Conservation (phyloP, 768 basidiomycete genomes). For the Boletus edulis region DNA sequence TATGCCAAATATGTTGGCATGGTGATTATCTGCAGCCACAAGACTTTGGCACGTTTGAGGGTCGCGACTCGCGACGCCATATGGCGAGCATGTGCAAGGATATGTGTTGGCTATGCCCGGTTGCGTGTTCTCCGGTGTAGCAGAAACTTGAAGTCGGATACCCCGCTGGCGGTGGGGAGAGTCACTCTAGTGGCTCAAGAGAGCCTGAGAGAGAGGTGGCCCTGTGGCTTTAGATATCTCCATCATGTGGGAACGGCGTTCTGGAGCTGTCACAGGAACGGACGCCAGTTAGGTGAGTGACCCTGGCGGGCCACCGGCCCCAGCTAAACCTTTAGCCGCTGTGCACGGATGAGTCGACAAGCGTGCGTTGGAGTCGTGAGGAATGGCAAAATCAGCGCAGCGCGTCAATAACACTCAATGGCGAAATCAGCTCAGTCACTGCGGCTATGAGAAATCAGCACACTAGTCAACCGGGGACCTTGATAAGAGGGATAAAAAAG, state of each 20-base stretch:
- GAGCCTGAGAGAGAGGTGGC: no score
- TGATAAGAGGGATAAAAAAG: constrained; percentile 20
- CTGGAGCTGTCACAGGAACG: no score
- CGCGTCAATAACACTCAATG: constrained; percentile 11
- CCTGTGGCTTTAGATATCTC: no score
- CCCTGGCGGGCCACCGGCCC: not conserved
- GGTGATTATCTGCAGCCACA: not conserved
- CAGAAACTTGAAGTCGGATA: no score
- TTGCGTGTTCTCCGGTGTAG: no score
- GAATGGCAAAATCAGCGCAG: constrained; percentile 31
- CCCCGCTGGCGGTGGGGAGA: no score
- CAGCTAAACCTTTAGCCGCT: not conserved
- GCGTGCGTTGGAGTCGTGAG: not conserved
- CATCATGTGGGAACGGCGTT: no score
- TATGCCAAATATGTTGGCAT: constrained; percentile 2
- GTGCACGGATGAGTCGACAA: not conserved
- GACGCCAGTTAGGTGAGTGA: constrained; percentile 1
- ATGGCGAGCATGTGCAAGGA: not conserved
- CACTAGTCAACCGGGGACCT: not conserved
- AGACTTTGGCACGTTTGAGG: not conserved
- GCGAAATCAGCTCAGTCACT: constrained; percentile 23
- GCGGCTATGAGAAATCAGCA: not conserved
- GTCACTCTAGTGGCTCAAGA: no score
- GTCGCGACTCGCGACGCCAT: no score
- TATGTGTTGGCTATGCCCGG: no score